Evolutionary conservation across 2,329 filamentous ascomycete species (phyloP).

Genomic region (Rutstroemia sydowiana): DNA sequence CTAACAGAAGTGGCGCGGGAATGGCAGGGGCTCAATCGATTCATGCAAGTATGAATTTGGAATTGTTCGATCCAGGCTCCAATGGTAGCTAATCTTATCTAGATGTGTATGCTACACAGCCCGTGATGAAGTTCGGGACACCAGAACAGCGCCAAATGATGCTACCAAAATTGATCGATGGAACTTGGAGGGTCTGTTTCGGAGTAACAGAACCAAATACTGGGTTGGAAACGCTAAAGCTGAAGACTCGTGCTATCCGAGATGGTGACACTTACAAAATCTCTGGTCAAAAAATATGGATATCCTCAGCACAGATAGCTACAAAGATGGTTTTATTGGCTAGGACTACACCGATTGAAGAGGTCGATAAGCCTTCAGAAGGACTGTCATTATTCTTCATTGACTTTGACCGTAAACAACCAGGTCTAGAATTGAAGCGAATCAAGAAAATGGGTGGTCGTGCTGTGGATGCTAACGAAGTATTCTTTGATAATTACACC

Average conservation of each 20-base stretch:
- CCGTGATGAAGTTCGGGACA: constrained; percentile 65
- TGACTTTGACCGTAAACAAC: constrained; percentile 54
- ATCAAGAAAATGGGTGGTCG: constrained; percentile 84
- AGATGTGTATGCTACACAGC: constrained; percentile 68
- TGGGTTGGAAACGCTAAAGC: constrained; percentile 67
- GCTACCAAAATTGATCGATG: constrained; percentile 64
- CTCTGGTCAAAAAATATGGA: constrained; percentile 82
- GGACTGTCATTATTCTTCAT: constrained; percentile 77
- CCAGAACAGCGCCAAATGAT: constrained; percentile 54
- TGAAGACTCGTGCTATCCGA: constrained; percentile 57
- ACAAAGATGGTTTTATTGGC: constrained; percentile 77
- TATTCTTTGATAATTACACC: constrained; percentile 76
- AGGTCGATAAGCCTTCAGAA: constrained; percentile 63
- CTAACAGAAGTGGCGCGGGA: constrained; percentile 62
- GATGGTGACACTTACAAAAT: constrained; percentile 57
- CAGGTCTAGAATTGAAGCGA: constrained; percentile 47
- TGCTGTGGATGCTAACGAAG: constrained; percentile 77
- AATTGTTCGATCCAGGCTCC: not conserved
- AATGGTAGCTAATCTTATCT: not conserved
- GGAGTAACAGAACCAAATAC: constrained; percentile 81
- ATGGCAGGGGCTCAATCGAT: constrained; percentile 63
- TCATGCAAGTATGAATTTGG: constrained; percentile 39
- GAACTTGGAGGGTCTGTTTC: constrained; percentile 67
- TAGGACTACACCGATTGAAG: constrained; percentile 62
- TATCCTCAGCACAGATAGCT: constrained; percentile 76